phyloP scores from a whole-genome alignment of 352 stramenopile species.

The Pythium rishiriense region DNA sequence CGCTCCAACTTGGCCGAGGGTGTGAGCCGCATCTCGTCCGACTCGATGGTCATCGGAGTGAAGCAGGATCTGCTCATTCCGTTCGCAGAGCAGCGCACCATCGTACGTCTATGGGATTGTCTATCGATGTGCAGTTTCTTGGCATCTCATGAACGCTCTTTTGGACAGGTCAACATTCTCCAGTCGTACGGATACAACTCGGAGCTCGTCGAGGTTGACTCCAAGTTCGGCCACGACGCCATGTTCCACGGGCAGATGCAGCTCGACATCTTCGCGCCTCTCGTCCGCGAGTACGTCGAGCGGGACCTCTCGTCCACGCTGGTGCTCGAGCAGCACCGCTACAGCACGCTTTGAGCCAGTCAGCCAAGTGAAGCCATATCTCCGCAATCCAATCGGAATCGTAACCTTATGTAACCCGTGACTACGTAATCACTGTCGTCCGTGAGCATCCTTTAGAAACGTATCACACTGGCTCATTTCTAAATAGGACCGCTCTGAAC shows the following conservation, averaged over 20 bases:
- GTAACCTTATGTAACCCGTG: constrained; percentile 14
- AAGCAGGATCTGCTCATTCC: constrained; percentile 88
- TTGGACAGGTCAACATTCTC: constrained; percentile 59
- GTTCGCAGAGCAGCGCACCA: constrained; percentile 75
- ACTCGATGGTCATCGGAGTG: constrained; percentile 75
- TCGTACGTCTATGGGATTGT: constrained; percentile 34
- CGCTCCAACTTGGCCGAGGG: constrained; percentile 73
- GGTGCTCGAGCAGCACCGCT: constrained; percentile 71
- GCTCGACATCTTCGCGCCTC: constrained; percentile 65
- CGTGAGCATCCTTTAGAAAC: neutral
- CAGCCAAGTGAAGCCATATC: constrained; percentile 11
- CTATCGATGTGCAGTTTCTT: neutral
- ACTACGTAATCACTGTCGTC: neutral
- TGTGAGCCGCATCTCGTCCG: constrained; percentile 62
- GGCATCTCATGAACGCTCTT: neutral
- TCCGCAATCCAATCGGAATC: neutral
- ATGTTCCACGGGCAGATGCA: constrained; percentile 88
- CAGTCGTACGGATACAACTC: constrained; percentile 72
- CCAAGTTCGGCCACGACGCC: constrained; percentile 85
- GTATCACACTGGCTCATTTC: constrained; percentile 3
- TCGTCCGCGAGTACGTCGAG: constrained; percentile 73
- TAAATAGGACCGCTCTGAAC: neutral
- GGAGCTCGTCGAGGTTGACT: constrained; percentile 75
- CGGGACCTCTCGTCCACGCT: constrained; percentile 54
- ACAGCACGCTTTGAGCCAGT: constrained; percentile 59